A percentile compares a stretch with the other conserved stretches of the same genome.
Evolutionary conservation across 2,329 filamentous ascomycete genomes (phyloP).

Genomic region (Colletotrichum cordylinicola): DNA sequence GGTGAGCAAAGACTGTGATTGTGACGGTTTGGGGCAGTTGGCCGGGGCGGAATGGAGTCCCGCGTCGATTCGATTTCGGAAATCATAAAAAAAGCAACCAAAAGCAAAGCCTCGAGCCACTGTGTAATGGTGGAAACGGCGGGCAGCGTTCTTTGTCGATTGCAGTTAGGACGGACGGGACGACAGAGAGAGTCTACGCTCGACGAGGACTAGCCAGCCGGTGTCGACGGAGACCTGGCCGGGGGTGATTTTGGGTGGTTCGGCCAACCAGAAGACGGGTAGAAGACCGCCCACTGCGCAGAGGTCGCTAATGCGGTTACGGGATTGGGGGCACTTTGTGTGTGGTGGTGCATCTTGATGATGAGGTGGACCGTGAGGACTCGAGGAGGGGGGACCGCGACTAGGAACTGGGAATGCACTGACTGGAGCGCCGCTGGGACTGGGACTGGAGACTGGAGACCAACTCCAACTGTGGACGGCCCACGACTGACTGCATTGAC

Average conservation of each 20-base stretch:
- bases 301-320: slow-evolving; percentile 4
- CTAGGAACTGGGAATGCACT: neutral
- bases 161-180: neutral
- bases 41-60: neutral
- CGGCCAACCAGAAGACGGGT: slow-evolving; percentile 6
- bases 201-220: neutral
- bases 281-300: slow-evolving; percentile 2
- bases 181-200: neutral
- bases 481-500: neutral
- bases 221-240: neutral
- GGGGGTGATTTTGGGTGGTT: neutral
- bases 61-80: neutral
- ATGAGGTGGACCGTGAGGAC: neutral
- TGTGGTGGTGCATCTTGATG: neutral
- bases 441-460: neutral
- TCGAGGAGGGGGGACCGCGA: neutral
- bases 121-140: neutral
- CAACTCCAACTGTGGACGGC: neutral
- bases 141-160: neutral
- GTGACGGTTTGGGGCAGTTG: neutral
- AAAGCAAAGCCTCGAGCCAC: neutral
- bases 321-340: neutral
- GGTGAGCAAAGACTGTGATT: neutral
- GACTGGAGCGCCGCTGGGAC: neutral
- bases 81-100: neutral